These are phyloP conservation scores for Pelargonium cotyledonis DNA, from an alignment of 441 rosid genomes.

Conservation along the genomic window DNA sequence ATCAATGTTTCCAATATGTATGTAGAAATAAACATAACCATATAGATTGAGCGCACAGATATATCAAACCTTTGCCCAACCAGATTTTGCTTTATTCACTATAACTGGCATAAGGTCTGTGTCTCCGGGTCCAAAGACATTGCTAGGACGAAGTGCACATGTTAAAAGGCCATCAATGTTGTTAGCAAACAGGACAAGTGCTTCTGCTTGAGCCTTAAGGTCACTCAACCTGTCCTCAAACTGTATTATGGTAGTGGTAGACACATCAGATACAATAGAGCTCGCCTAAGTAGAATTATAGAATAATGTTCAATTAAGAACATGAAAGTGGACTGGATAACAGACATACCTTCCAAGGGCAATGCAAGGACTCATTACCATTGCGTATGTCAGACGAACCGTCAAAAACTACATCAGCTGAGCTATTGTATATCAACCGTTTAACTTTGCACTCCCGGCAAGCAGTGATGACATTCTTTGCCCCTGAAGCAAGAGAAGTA, in stretches of 20 bases:
- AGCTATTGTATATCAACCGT: constrained; percentile 67
- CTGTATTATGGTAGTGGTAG: constrained; percentile 34
- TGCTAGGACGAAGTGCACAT: constrained; percentile 84
- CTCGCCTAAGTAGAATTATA: constrained; percentile 15
- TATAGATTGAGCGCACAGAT: neutral
- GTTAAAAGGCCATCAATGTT: constrained; percentile 74
- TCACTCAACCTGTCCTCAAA: constrained; percentile 57
- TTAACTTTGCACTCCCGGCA: constrained; percentile 72
- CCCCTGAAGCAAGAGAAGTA: constrained; percentile 37
- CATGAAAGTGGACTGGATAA: constrained; percentile 1
- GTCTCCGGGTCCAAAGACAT: constrained; percentile 85
- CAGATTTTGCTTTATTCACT: constrained; percentile 57
- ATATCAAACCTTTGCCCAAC: constrained; percentile 71
- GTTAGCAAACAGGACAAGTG: constrained; percentile 62
- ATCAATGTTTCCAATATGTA: neutral
- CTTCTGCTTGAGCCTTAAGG: constrained; percentile 95
- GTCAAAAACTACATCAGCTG: constrained; percentile 76
- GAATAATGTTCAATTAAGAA: constrained; percentile 14
- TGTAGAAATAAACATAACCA: neutral
- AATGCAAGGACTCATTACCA: constrained; percentile 59
- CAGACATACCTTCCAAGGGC: constrained; percentile 53
- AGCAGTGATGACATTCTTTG: constrained; percentile 67
- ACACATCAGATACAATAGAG: constrained; percentile 18
- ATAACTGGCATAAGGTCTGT: constrained; percentile 49
- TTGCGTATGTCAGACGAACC: constrained; percentile 55